Evolutionary conservation across 228 moss, liverwort and hornwort species (phyloP), one percentile per base, ranked within the genome.

Genomic region (Sphagnum magellanicum): DNA sequence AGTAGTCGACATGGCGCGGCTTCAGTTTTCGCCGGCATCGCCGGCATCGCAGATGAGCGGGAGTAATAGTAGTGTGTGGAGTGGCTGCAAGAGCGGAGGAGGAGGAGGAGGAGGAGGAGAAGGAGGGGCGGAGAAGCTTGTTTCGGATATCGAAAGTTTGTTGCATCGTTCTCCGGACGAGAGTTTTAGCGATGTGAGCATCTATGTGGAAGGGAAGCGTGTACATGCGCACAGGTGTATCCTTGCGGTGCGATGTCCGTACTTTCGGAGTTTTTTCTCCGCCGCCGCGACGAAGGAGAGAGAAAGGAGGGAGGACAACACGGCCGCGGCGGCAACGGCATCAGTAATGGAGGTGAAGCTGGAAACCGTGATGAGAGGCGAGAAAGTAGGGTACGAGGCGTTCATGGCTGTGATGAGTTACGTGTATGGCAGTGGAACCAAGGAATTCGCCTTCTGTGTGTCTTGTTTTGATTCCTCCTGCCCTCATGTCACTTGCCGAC

Each of bases 151-250:
- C 14, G 89, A 75, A 67, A 17, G 47, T 55, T 65, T 93, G 50
- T 65, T 92, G 4, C 75, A 74, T 0, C 32, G 2, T 32, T 59
- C 68, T 32, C 66, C 70, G 50, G 67, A 73, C 0, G 68, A 81
- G 59, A 77, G 78, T 6, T 84, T 79, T 12, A 89, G 87, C 15
- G 93, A 91, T 74, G 76, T 87, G 10, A 70, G 11, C 10, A 62
- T 89, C n/a, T 15, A 74, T 10, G 91, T 78, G 46, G 87, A 86
- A 15, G 89, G 87, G 32, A 84, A 65, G 49, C 69, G 60, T 6
- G 83, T 83, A 72, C 67, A 75, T 4, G 73, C 85, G 15, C 93
- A 91, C 60, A 77, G 89, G n/a, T 90, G 90, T 71, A 76, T 93
- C 69, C 72, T 93, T 48, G 79, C 82, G 50, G 86, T 80, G 16